Evolutionary conservation across 2,329 filamentous ascomycete genomes (phyloP), one percentile per base, ranked within the genome.

Genomic region (Aspergillus uvarum): DNA sequence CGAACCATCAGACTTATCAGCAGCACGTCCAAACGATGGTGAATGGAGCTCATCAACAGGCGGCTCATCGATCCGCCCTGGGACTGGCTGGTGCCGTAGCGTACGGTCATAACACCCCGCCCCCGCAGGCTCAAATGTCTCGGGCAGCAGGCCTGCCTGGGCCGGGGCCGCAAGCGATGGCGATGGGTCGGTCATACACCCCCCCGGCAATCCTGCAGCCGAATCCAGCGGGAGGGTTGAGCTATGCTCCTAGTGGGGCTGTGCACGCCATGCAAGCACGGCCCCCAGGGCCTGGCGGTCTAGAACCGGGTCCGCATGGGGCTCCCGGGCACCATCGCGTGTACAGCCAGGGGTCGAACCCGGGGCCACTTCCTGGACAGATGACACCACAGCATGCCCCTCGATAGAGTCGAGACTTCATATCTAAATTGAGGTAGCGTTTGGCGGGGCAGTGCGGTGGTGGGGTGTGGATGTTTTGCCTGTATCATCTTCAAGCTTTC

Each of bases 21-120:
- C 74, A 74, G 53, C 73, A 76, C 56, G 70, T 76, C 32, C 76
- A 77, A 52, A 72, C 72, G 5, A 68, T 77, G 68, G 74, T 76
- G 21, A 74, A 63, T 55, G 74, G 72, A n/a, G 64, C 70, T 10
- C 74, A 76, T 51, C 73, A 75, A 31, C 70, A 68, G 42, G 70
- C 70, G 29, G 59, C 68, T 10, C 74, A 76, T 54, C 70, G 76
- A 19, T 64, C 74, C 2, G 65, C 76, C 2, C 66, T 75, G 5
- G 68, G 69, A 7, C 58, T 76, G 51, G 59, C 64, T 12, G 68
- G 70, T 24, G 68, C 38, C 38, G 38, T 64, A 5, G 67, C 70
- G 22, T 76, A 75, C 54, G 70, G 72, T 16, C 71, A 71, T 44
- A 74, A 62, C 57, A 74, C 72, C 4, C 73, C 74, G n/a, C 72